A percentile compares a stretch with the other conserved stretches of the same genome.
These are phyloP conservation scores for Solioccasus polychromus DNA, from an alignment of 768 basidiomycete genomes.

Conservation along the genomic window DNA sequence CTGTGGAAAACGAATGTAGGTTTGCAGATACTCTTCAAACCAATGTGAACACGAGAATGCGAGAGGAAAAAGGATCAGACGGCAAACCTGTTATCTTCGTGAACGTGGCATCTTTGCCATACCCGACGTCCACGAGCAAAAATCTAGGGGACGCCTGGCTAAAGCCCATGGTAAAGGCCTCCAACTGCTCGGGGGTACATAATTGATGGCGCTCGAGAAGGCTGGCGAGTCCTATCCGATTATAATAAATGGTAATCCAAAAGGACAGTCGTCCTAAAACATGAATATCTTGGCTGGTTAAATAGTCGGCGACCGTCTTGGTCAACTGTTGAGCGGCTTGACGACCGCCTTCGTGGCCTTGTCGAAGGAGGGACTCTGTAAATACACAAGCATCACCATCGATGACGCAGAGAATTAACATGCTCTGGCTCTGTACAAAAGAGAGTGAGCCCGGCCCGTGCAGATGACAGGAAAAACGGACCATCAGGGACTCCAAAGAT, in stretches of 20 bases:
- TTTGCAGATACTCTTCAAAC: slow-evolving; percentile 62
- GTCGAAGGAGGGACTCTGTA: slow-evolving; percentile 51
- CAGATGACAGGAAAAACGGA: slow-evolving; percentile 8
- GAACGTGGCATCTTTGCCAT: slow-evolving; percentile 57
- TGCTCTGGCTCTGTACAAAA: slow-evolving; percentile 50
- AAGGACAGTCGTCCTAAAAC: slow-evolving; percentile 66
- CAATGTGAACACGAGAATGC: neutral
- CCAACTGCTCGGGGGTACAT: slow-evolving; percentile 64
- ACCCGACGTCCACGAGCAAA: slow-evolving; percentile 65
- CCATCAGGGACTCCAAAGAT: slow-evolving; percentile 52
- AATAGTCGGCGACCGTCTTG: slow-evolving; percentile 64
- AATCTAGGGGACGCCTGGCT: slow-evolving; percentile 74
- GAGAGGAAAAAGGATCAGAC: neutral
- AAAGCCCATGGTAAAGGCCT: slow-evolving; percentile 70
- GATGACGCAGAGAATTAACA: slow-evolving; percentile 71
- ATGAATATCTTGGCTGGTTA: slow-evolving; percentile 59
- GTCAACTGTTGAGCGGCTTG: slow-evolving; percentile 63
- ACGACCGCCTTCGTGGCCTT: slow-evolving; percentile 64
- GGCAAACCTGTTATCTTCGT: slow-evolving; percentile 66
- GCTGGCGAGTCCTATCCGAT: slow-evolving; percentile 54
- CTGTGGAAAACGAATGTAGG: slow-evolving; percentile 69
- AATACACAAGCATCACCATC: slow-evolving; percentile 74
- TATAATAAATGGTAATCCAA: slow-evolving; percentile 73
- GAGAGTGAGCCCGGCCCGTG: slow-evolving; percentile 2
- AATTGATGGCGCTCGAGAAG: slow-evolving; percentile 49